Evolutionary conservation across 1,284 basidiomycete species (phyloP), one percentile per base, ranked within the genome.

Genomic region (Austroboletus novae-zelandiae): DNA sequence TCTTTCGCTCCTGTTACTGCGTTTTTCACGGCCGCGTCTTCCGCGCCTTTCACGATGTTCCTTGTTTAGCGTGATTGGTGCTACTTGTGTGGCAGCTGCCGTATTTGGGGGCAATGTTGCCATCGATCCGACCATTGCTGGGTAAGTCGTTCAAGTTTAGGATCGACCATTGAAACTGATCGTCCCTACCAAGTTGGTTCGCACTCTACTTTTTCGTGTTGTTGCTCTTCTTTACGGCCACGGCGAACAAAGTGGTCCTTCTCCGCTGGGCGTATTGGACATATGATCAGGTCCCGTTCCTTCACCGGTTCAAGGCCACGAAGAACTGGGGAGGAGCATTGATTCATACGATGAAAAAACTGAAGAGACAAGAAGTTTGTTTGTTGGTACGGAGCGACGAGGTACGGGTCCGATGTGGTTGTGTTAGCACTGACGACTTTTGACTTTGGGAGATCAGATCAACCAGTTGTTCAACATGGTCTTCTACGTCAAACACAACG

Each of bases 381-480:
- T 65, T 89, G 27, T 64, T 86, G 50, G 76, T 77, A 13, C 82
- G 77, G 64, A 76, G 74, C 0, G 84, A 86, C 54, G 83, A 86
- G 71, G 86, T 86, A 48, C 29, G 72, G 54, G 20, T 10, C n/a
- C 9, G 20, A 35, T 14, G 3, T 1, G 10, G 17, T 31, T 2
- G n/a, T 10, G 8, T 3, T 25, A 25, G 53, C 17, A 47, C 44
- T 39, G 48, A 47, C 25, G 30, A 18, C 17, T 30, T 30, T 31
- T 8, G 8, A 13, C 29, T n/a, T 23, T 23, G 20, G 20, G 20
- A 5, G 35, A n/a, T 15, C 43, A 86, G 83, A 81, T 88, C 53
- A 79, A 84, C 57, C 69, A 74, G 41, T 59, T 89, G 3, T 79
- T 86, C 57, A 74, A 78, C 45, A 83, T 83, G 74, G 73, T 87